A percentile compares a stretch with the other conserved stretches of the same genome.
Conservation (phyloP, 2,329 filamentous ascomycete genomes). For the Fusarium cicatricum region DNA sequence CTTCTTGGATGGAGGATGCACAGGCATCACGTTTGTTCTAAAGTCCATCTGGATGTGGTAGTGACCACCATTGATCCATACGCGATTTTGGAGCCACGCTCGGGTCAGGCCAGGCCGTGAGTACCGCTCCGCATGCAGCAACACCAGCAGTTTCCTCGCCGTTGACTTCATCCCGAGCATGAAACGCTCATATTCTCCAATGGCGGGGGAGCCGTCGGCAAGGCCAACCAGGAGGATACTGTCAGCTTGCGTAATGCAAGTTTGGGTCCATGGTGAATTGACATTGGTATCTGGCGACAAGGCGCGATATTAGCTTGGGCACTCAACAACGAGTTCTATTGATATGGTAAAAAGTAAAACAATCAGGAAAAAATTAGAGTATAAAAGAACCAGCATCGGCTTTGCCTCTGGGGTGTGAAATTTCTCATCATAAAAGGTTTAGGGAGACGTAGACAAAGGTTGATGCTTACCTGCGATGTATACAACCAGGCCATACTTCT, state of each 20-base stretch:
- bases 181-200: conserved; percentile 97
- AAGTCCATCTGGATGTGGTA: conserved; percentile 98
- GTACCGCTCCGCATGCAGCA: conserved; percentile 89
- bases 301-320: conserved; percentile 41
- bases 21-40: conserved; percentile 76
- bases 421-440: conserved; percentile 60
- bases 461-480: conserved; percentile 79
- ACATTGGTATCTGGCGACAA: conserved; percentile 84
- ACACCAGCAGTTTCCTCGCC: conserved; percentile 88
- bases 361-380: conserved; percentile 76
- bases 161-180: conserved; percentile 97
- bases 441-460: conserved; percentile 4
- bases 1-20: conserved; percentile 76
- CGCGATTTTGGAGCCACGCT: conserved; percentile 88
- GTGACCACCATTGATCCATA: conserved; percentile 98
- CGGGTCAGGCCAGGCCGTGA: conserved; percentile 85
- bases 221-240: conserved; percentile 93
- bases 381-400: conserved; percentile 63
- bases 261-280: conserved; percentile 98
- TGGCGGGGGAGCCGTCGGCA: conserved; percentile 86
- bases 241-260: conserved; percentile 95
- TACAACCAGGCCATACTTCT: conserved; percentile 94
- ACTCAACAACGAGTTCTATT: conserved; percentile 6
- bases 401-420: conserved; percentile 57
- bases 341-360: conserved; percentile 3